Percentiles rank a stretch among this genome's conserved stretches.
phyloP scores from a whole-genome alignment of 345 rosid species.

The Brassica incana region DNA sequence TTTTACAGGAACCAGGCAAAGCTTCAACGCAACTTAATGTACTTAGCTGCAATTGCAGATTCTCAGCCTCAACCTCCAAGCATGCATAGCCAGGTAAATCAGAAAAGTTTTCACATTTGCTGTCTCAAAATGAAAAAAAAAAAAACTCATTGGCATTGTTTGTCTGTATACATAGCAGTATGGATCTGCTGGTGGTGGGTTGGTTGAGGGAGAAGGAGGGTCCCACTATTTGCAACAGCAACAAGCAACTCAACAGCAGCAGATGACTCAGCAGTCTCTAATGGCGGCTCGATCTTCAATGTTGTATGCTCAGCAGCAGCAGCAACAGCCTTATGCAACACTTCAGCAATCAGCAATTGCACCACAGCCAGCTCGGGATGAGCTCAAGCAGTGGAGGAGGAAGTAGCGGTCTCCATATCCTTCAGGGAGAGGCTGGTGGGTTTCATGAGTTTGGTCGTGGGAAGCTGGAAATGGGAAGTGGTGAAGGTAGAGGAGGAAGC shows the following conservation, averaged over 20 bases:
- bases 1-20: conserved; percentile 84
- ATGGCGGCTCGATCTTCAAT: conserved; percentile 91
- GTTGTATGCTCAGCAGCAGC: conserved; percentile 69
- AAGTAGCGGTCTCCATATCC: conserved; percentile 49
- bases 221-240: conserved; percentile 90
- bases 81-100: conserved; percentile 79
- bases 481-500: conserved; percentile 83
- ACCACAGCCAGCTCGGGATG: conserved; percentile 91
- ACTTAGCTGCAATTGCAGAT: conserved; percentile 98
- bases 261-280: conserved; percentile 81
- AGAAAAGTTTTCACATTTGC: background rate
- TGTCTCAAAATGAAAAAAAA: background rate
- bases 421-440: conserved; percentile 48
- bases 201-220: conserved; percentile 69
- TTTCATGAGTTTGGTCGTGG: conserved; percentile 84
- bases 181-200: conserved; percentile 59
- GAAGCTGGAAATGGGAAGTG: conserved; percentile 76
- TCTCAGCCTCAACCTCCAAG: conserved; percentile 91
- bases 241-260: conserved; percentile 81
- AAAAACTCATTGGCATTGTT: background rate
- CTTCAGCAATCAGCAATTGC: conserved; percentile 90
- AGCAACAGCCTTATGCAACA: conserved; percentile 53
- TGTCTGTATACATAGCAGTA: conserved; percentile 47
- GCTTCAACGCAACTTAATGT: conserved; percentile 96
- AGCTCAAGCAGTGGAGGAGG: conserved; percentile 74